Base-by-base conservation (phyloP, 768 basidiomycete genomes). In the Cystobasidium tubakii region DNA sequence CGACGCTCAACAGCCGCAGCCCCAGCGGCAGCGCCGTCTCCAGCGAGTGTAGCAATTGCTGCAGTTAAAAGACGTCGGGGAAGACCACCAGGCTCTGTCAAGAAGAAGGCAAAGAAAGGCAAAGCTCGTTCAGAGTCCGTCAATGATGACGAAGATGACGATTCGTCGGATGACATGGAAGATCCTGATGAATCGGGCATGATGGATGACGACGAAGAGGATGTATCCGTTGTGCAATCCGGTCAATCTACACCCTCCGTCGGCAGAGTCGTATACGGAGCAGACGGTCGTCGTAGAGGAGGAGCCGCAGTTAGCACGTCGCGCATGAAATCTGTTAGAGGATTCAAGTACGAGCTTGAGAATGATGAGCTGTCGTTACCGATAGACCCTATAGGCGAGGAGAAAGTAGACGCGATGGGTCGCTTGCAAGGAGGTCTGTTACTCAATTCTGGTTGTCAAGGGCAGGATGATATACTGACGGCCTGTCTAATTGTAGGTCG, bases 361-460 rank as follows among this genome's bases (percentile, higher is more conserved):
- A 89, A 89, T 55, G 95, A 98, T 80, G 95, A 97, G 82, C 88
- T 92, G 76, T 82, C 89, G 62, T 89, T 92, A 6, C 87, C 88
- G 0, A 86, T 91, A 60, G 90, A 97, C 79, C 85, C 87, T 66
- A 91, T 88, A 76, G 96, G 95, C 4, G 89, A 97, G 81, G 86
- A 88, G 74, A 99, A 99, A 83, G 90, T 99, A 27, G 94, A 97
- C 79, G 83, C 83, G 75, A 85, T 87, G 75, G 96, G 95, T 17
- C 88, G 88, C 76, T 80, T 98, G 31, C 85, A 91, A 7, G 94
- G 88, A 74, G 92, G 93, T 92, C 69, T 1, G 69, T 21, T 7
- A 29, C 54, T 25, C n/a, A n/a, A n/a, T n/a, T n/a, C n/a, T n/a
- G n/a, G n/a, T n/a, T n/a, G n/a, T n/a, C n/a, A n/a, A n/a, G n/a